Base-by-base conservation (phyloP, 768 basidiomycete species). In the Russula vinacea region DNA sequence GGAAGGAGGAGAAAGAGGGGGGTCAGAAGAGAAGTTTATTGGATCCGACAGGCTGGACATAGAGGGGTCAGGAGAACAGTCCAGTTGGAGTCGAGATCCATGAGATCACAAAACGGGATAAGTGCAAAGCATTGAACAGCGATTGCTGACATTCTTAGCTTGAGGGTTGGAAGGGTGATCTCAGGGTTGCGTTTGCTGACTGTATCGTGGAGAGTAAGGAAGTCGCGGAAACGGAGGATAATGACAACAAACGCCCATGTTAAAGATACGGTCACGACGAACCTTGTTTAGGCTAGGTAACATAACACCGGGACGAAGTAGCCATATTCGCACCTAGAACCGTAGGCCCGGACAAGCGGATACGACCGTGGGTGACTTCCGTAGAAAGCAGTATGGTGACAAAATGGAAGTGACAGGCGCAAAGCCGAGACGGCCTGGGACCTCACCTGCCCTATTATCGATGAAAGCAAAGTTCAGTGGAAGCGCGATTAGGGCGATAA, bases 401-500 rank as follows among this genome's bases (percentile, higher is more conserved):
- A 65, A 61, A 65, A 56, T 32, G 50, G 32, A 37, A 39, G 39
- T 52, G 60, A 62, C 58, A 56, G 55, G 53, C 29, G 53, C 55
- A 67, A 57, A 62, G 67, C 64, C 58, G 59, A 47, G 67, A 65
- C 53, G 61, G 56, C 63, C 57, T 52, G 61, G 62, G 62, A 62
- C 61, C 60, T 24, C 58, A 62, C 54, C 49, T 67, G 59, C 59
- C 62, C 62, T 67, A 69, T 69, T 67, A 69, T 69, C 68, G 68
- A 69, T 69, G 66, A 63, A 50, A 37, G 47, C 57, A 60, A 67
- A 57, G 67, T 53, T 58, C 57, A 66, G 50, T 16, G 44, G 67
- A 69, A 64, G 65, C 68, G 60, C 67, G 66, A 69, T 69, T 67
- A 55, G 62, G 60, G 56, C 62, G 68, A 69, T 69, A 69, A 62